phyloP scores from a whole-genome alignment of 768 basidiomycete genomes.

The Neoboletus brunneissimus region DNA sequence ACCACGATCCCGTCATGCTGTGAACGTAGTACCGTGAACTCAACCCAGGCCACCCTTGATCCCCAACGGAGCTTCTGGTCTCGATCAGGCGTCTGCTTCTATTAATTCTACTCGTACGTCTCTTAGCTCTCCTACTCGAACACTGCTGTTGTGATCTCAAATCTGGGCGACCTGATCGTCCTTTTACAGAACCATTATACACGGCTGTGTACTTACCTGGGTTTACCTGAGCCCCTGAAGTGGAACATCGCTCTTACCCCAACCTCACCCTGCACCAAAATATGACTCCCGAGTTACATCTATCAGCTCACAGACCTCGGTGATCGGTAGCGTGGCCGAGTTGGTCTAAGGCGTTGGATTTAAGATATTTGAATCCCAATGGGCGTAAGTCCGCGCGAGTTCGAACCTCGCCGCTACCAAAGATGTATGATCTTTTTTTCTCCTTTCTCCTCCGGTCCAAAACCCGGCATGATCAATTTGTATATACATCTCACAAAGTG shows the following conservation, averaged over 20 bases:
- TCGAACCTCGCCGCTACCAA: slow-evolving; percentile 88
- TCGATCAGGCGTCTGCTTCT: not conserved
- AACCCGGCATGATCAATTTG: not conserved
- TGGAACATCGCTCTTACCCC: not conserved
- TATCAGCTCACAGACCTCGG: not conserved
- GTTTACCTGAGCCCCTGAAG: not conserved
- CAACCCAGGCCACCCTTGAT: not conserved
- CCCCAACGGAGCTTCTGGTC: not conserved
- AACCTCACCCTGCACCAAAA: not conserved
- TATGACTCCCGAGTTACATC: not conserved
- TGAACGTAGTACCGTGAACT: not conserved
- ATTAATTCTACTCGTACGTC: not conserved
- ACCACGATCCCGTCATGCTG: not conserved
- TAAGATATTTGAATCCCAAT: slow-evolving; percentile 79
- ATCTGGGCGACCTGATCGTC: not conserved
- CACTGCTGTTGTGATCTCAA: not conserved
- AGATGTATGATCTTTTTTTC: slow-evolving; percentile 9
- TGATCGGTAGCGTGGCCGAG: slow-evolving; percentile 73
- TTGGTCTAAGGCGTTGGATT: slow-evolving; percentile 92
- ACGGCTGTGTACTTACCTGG: not conserved
- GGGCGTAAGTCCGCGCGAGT: slow-evolving; percentile 83
- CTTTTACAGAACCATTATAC: not conserved
- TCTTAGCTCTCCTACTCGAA: not conserved
- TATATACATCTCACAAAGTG: not conserved
- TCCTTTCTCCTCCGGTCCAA: not conserved